Conservation (phyloP, 139 green algal genomes). For the Zygnema circumcarinatum region DNA sequence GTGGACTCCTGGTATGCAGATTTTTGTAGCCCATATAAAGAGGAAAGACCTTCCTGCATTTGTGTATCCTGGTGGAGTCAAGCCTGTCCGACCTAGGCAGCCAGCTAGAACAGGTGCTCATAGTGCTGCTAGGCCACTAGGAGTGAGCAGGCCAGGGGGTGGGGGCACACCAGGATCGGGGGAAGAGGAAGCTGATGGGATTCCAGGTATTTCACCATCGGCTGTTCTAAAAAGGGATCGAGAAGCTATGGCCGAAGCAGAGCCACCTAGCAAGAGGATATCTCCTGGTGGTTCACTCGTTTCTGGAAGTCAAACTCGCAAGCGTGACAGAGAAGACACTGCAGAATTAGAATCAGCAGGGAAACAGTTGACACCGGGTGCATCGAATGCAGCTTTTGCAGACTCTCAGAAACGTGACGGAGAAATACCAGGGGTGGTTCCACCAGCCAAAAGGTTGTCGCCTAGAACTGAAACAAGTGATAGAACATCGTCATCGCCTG, state of each 20-base stretch:
- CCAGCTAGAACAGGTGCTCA: neutral
- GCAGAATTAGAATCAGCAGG: neutral
- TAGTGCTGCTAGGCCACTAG: neutral
- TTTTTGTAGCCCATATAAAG: slow-evolving; percentile 73
- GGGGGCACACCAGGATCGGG: neutral
- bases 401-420: neutral
- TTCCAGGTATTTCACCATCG: too few species aligned
- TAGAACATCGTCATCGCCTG: too few species aligned
- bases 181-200: neutral
- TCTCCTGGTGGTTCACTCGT: neutral
- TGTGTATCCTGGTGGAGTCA: slow-evolving; percentile 59
- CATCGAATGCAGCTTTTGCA: neutral
- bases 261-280: too few species aligned
- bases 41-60: slow-evolving; percentile 65
- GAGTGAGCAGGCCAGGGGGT: slow-evolving; percentile 1
- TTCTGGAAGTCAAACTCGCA: neutral
- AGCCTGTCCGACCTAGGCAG: neutral
- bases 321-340: neutral
- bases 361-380: neutral
- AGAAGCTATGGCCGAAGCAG: too few species aligned
- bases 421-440: neutral
- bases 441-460: neutral
- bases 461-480: neutral
- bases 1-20: slow-evolving; percentile 72
- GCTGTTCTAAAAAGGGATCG: too few species aligned